Evolutionary conservation across 345 rosid genomes (phyloP), one percentile per base, ranked within the genome.

Genomic region (Dovyalis caffra): DNA sequence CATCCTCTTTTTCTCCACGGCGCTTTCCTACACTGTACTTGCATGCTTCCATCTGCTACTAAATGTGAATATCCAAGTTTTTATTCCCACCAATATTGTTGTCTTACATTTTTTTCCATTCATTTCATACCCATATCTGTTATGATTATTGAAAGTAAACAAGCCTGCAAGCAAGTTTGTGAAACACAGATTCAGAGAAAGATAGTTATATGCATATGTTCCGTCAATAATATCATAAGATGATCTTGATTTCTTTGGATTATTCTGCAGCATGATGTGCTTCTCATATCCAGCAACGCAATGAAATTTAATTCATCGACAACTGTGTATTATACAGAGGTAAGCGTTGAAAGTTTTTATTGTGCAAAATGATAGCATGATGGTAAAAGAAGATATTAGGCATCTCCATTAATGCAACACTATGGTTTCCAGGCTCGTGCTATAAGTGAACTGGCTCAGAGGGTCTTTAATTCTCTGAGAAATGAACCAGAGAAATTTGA

Each of bases 221-320:
- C 28, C 25, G 26, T 35, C 40, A 58, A 28, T 25, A 20, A 33
- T 21, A 11, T 43, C 25, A 32, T 32, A 6, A 26, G 6, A 5
- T 1, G 47, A 21, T 5, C 40, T 58, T 69, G 15, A 33, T 9
- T 45, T 66, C 32, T 38, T 31, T 64, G 11, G 38, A 49, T 33
- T 34, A 10, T 75, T 34, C 34, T 69, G 71, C 84, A 77, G 84
- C 72, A 60, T 20, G 84, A 81, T 74, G 84, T 81, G 20, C 69
- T 51, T 66, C 78, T 81, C 15, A 73, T 81, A 70, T 62, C 74
- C 64, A 81, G 60, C 75, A 81, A 77, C 57, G 80, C 84, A 11
- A 69, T 81, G 80, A 69, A 37, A 60, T 81, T 81, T 26, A 77
- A 73, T 61, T 26, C 77, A 8, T n/a, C 80, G 23, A 58, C 38